Base-by-base conservation (phyloP, 1,284 basidiomycete species). In the Athelia sp. region DNA sequence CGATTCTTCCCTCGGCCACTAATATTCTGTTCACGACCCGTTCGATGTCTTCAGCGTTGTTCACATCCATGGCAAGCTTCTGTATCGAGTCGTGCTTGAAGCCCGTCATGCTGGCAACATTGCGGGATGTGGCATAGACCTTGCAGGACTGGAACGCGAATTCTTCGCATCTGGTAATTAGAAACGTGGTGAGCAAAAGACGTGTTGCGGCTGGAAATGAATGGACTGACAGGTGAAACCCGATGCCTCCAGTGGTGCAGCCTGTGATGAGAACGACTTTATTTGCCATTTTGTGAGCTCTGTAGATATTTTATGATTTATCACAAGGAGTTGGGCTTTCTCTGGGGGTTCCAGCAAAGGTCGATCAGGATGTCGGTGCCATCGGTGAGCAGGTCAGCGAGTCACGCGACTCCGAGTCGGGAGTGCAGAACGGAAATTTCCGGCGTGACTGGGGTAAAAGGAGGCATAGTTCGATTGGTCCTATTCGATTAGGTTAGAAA, bases 231-330 rank as follows among this genome's bases (percentile, higher is more conserved):
- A 87, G 58, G 4, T 75, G 66, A 55, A 74, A 82, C 13, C 87
- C 87, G 50, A 89, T 88, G 9, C 87, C 85, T 0, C 87, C 87
- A 14, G 71, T 65, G 1, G 82, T 78, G 58, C 83, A 84, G 2
- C 87, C 87, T 19, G 86, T 88, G 45, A 89, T 68, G 32, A 87
- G 68, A 23, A 85, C 81, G 13, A 86, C 72, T 26, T 56, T 64
- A 13, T 29, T 24, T n/a, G 36, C 17, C 21, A n/a, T n/a, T 34
- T 11, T 34, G 11, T 11, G 17, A 34, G 32, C 32, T 34, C 11
- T 11, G 32, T 17, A 34, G 36, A 22, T n/a, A 17, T 40, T 4
- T 22, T 40, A n/a, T n/a, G n/a, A n/a, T n/a, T n/a, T n/a, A n/a
- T n/a, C n/a, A n/a, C n/a, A n/a, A n/a, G n/a, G n/a, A n/a, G n/a